A percentile compares a stretch with the other conserved stretches of the same genome.
phyloP scores from a whole-genome alignment of 2,329 filamentous ascomycete species.

The Pestalotiopsis fici region DNA sequence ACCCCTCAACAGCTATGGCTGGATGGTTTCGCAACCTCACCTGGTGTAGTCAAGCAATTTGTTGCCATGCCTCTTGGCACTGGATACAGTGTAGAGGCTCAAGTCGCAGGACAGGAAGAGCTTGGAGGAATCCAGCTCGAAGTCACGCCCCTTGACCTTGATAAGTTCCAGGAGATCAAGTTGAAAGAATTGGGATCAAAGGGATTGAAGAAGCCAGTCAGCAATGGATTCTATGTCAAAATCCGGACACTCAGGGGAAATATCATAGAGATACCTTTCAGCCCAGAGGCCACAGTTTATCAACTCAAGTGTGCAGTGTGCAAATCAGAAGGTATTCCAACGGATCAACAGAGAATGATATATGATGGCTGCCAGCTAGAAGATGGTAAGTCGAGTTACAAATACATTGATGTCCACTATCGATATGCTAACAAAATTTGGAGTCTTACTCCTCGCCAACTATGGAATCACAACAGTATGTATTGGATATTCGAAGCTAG shows the following conservation, averaged over 20 bases:
- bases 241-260: background rate
- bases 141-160: constrained; percentile 29
- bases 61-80: constrained; percentile 43
- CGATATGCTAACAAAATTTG: background rate
- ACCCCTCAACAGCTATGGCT: constrained; percentile 37
- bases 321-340: background rate
- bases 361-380: background rate
- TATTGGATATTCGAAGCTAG: background rate
- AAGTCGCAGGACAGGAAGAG: constrained; percentile 42
- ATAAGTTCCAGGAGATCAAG: no score
- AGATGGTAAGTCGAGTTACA: background rate
- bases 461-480: background rate
- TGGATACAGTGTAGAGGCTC: constrained; percentile 45
- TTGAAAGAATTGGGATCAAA: no score
- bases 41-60: constrained; percentile 46
- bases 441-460: background rate
- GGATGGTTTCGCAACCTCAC: constrained; percentile 35
- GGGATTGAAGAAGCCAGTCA: no score
- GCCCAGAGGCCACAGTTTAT: background rate
- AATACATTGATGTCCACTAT: background rate
- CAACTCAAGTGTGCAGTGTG: background rate
- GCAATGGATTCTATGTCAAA: background rate
- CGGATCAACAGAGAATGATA: background rate
- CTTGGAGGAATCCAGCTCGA: constrained; percentile 45
- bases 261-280: background rate